These are phyloP conservation scores for Cyclotella kingstonii DNA, from an alignment of 108 stramenopile species.

Conservation along the genomic window DNA sequence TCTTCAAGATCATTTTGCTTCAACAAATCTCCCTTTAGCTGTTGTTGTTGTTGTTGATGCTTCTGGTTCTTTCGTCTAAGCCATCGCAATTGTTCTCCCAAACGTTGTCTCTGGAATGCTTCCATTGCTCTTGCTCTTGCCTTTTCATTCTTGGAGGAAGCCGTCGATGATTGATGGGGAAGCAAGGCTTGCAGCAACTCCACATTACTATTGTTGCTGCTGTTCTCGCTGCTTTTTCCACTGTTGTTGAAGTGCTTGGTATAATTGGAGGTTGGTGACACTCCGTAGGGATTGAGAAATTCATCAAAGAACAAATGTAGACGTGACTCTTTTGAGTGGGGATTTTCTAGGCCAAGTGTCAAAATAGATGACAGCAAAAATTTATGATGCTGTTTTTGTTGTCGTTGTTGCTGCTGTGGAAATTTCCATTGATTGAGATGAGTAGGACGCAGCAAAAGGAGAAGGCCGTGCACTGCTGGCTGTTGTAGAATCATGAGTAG, in stretches of 20 bases:
- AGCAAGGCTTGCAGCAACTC: constrained; percentile 25
- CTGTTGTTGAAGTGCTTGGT: not conserved
- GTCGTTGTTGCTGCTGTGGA: too few species aligned
- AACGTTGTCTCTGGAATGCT: constrained; percentile 24
- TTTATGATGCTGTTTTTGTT: too few species aligned
- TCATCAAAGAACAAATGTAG: constrained; percentile 22
- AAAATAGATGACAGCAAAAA: too few species aligned
- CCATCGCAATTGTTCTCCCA: constrained; percentile 14
- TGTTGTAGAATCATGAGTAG: too few species aligned
- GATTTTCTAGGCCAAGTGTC: too few species aligned
- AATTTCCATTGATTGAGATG: too few species aligned
- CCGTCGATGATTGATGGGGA: constrained; percentile 4
- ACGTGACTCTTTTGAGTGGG: not conserved
- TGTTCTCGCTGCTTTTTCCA: not conserved
- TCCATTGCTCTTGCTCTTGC: constrained; percentile 5
- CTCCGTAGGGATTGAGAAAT: constrained; percentile 34
- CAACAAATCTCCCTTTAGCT: constrained; percentile 1
- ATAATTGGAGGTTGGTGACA: constrained; percentile 9
- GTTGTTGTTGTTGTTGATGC: not conserved
- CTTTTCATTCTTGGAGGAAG: not conserved
- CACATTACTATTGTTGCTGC: constrained; percentile 1
- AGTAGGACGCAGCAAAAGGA: too few species aligned
- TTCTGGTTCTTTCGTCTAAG: not conserved
- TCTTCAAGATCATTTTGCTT: constrained; percentile 13
- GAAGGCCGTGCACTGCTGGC: too few species aligned